Evolutionary conservation across 192 early-diverging fungal genomes (phyloP), one percentile per base, ranked within the genome.

Genomic region (Chytriomyces sp.): DNA sequence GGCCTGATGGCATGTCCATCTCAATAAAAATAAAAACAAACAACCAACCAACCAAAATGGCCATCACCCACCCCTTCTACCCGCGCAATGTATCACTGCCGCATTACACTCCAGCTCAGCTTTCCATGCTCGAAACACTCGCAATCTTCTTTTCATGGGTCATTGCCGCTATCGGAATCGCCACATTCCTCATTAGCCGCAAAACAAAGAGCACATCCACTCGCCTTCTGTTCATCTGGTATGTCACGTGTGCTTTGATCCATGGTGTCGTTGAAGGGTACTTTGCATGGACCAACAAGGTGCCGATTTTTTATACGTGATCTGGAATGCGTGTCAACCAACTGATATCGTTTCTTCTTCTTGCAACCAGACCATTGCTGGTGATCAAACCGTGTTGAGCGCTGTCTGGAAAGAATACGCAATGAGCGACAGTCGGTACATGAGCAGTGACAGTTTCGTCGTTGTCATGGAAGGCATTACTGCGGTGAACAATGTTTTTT

Each of bases 331-430:
- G n/a, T n/a, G n/a, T n/a, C n/a, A n/a, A n/a, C n/a, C n/a, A n/a
- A n/a, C n/a, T n/a, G n/a, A n/a, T n/a, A n/a, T n/a, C n/a, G n/a
- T n/a, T n/a, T n/a, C n/a, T n/a, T n/a, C n/a, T n/a, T n/a, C n/a
- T n/a, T n/a, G n/a, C n/a, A n/a, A n/a, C n/a, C n/a, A n/a, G n/a
- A n/a, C n/a, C n/a, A 84, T 98, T 63, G 91, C 91, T 0, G 90
- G 88, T 7, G 89, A 92, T 82, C 79, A 86, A 64, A 80, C 72
- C 26, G 70, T 94, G 6, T 60, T 95, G 48, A 93, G 87, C 7
- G 88, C 95, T 50, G 71, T 94, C 69, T 98, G 94, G 94, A 95
- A 95, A 85, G 95, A 98, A 82, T 98, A 98, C 83, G 79, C 94
- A 1, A 84, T 90, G 71, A 88, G 89, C 48, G 96, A 98, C 81